Conservation (phyloP, 2,329 filamentous ascomycete species). For the Cladosporium sp. region DNA sequence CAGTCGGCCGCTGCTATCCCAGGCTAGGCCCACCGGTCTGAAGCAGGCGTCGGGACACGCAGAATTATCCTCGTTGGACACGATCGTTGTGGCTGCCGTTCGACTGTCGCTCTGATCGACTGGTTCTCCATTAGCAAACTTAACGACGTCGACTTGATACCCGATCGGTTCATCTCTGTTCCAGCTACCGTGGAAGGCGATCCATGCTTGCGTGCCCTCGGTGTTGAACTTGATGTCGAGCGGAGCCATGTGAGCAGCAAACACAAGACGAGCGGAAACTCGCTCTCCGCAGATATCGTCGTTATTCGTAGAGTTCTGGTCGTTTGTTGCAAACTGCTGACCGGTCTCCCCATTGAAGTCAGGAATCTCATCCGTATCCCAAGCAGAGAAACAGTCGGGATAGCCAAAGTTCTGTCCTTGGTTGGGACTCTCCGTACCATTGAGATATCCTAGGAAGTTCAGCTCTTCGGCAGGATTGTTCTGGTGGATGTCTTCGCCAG, state of each 20-base stretch:
- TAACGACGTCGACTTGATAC: slow-evolving; percentile 48
- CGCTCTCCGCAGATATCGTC: slow-evolving; percentile 42
- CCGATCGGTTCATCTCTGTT: slow-evolving; percentile 46
- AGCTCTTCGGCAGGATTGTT: slow-evolving; percentile 55
- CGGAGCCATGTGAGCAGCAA: slow-evolving; percentile 66
- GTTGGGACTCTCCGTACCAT: slow-evolving; percentile 39
- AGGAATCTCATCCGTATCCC: slow-evolving; percentile 52
- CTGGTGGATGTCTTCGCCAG: slow-evolving; percentile 36
- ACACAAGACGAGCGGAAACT: slow-evolving; percentile 51
- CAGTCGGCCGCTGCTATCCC: slow-evolving; percentile 49
- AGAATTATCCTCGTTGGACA: slow-evolving; percentile 52
- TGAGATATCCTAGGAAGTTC: slow-evolving; percentile 65
- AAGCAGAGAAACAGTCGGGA: slow-evolving; percentile 64
- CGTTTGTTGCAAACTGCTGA: slow-evolving; percentile 47
- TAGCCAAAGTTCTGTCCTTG: slow-evolving; percentile 64
- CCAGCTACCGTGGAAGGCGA: slow-evolving; percentile 71
- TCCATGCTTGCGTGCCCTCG: slow-evolving; percentile 56
- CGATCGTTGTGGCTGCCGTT: slow-evolving; percentile 46
- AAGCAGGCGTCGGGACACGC: slow-evolving; percentile 57
- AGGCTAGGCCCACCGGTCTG: slow-evolving; percentile 57
- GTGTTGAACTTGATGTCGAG: slow-evolving; percentile 65
- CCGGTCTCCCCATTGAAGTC: slow-evolving; percentile 43
- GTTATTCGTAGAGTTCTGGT: slow-evolving; percentile 43
- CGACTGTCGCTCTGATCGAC: slow-evolving; percentile 43
- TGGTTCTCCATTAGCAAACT: slow-evolving; percentile 46